Evolutionary conservation across 225 moss, liverwort and hornwort species (phyloP).

Genomic region (Sphagnum contortum): DNA sequence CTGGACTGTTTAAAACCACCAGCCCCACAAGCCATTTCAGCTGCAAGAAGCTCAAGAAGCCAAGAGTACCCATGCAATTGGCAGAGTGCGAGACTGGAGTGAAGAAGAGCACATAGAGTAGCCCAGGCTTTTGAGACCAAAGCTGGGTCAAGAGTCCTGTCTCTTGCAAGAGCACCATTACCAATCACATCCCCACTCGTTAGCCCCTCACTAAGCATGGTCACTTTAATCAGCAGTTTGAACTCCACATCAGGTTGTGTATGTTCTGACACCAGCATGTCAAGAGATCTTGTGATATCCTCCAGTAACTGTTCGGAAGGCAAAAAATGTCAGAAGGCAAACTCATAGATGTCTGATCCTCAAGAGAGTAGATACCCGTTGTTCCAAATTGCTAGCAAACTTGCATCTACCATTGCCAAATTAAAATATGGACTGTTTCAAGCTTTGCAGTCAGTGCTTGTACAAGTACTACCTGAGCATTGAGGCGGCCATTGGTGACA

Average conservation of each 20-base stretch:
- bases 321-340: too few species aligned
- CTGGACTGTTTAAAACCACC: slow-evolving; percentile 57
- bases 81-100: slow-evolving; percentile 57
- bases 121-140: slow-evolving; percentile 66
- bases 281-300: slow-evolving; percentile 64
- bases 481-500: slow-evolving; percentile 77
- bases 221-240: slow-evolving; percentile 66
- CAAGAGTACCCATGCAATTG: slow-evolving; percentile 81
- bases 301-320: slow-evolving; percentile 60
- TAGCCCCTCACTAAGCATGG: slow-evolving; percentile 81
- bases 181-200: slow-evolving; percentile 28
- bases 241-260: slow-evolving; percentile 74
- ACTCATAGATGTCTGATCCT: too few species aligned
- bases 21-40: slow-evolving; percentile 91
- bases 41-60: slow-evolving; percentile 89
- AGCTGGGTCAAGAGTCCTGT: slow-evolving; percentile 37
- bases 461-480: slow-evolving; percentile 47
- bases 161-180: slow-evolving; percentile 33
- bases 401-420: too few species aligned
- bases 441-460: not conserved
- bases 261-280: slow-evolving; percentile 59
- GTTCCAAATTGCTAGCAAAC: too few species aligned
- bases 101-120: slow-evolving; percentile 69
- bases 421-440: not conserved
- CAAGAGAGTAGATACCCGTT: too few species aligned